Base-by-base conservation (phyloP, 2,329 filamentous ascomycete species). In the Akanthomyces dipterigenus region DNA sequence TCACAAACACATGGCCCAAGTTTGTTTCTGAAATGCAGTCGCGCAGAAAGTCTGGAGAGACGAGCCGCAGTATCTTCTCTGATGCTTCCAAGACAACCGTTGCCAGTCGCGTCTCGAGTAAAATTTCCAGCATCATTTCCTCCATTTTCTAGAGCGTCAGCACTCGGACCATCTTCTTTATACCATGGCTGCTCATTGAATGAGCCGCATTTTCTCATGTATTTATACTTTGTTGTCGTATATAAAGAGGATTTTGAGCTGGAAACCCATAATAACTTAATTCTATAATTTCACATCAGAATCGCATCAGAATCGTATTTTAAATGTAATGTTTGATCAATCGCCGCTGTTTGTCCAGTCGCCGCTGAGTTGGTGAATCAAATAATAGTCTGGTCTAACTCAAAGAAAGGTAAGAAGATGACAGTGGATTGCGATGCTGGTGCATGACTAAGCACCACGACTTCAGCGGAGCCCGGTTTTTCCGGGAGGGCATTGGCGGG, bases 1-100 rank as follows among this genome's bases (percentile, higher is more conserved):
- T 71, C 38, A 70, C 69, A 22, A 71, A 71, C 61, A 71, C 69
- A 0, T 71, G 69, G 69, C 69, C 69, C 38, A 71, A 69, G 62
- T 71, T 70, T 46, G 65, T 71, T 28, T 34, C 57, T 1, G 62
- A 63, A 36, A 63, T 63, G 51, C 62, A 63, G 38, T 56, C 50
- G 14, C 54, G 56, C 50, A n/a, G 62, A 40, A 42, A 38, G 14
- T 63, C 61, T 14, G 54, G n/a, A 9, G 61, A 63, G 14, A 60
- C 51, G n/a, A 46, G 56, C 20, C 61, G 26, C 14, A 63, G 56
- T 56, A 48, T 56, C 22, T 46, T 46, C 16, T 60, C 56, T 24
- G 62, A 50, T 9, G 57, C 20, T 12, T 60, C 62, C 5, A 50
- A 63, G 53, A 55, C 62, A 6, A 56, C 62, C 5, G 28, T 49